Base-by-base conservation (phyloP, 306 rosid species). In the Prunus kanzakura region DNA sequence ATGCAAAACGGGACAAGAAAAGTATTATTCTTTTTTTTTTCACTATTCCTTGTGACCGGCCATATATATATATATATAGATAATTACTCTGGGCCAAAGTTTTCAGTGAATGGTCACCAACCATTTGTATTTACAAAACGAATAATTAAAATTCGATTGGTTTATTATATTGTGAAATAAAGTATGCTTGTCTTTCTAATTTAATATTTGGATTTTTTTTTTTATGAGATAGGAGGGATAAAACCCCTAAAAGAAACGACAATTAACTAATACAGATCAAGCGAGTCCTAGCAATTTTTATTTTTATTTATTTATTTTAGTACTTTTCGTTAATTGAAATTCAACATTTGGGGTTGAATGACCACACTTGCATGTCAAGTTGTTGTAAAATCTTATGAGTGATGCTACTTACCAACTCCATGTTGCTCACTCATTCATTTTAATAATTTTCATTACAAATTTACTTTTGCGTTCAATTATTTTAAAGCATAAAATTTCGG, bases 261-360 rank as follows among this genome's bases (percentile, higher is more conserved):
- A 35, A 35, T 0, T 35, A 35, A 35, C 8, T 35, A 6, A 35
- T 35, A 35, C 1, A 35, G 41, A 35, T 6, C 0, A 35, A 5
- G 41, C 0, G 41, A 35, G 1, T 0, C 8, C 8, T 35, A 35
- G 0, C 0, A 35, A 0, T 35, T 35, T 35, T 5, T 35, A 35
- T 35, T 35, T 35, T 5, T 1, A 1, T 35, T 35, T 35, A 38
- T 35, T 35, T 35, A 38, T 35, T 35, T 35, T 35, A 7, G 43
- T 38, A 38, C 43, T 38, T 38, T 38, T 38, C 9, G 43, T 38
- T 1, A 38, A 38, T 38, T 38, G 43, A 38, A 38, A 15, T 67
- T 46, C 25, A 20, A 49, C 4, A 8, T 49, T 49, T 69, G 46
- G 6, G 22, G 29, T 27, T 11, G 29, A 11, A 25, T 27, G 22